These are phyloP conservation scores for Morella rubra DNA, from an alignment of 306 rosid species.

Conservation along the genomic window DNA sequence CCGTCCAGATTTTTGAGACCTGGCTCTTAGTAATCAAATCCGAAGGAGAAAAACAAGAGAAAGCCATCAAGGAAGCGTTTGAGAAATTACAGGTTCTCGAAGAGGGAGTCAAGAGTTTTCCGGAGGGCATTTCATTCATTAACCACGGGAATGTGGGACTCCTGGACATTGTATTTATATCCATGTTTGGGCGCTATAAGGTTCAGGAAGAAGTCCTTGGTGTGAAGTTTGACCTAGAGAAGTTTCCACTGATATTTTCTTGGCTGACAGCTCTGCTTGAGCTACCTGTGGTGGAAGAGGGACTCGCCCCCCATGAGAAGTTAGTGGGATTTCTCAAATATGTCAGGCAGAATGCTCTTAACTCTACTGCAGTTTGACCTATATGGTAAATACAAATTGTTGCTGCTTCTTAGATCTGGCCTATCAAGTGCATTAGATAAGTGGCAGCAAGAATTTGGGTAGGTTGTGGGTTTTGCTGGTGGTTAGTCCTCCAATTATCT, in stretches of 20 bases:
- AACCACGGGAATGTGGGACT: slow-evolving; percentile 21
- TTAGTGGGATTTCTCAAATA: slow-evolving; percentile 11
- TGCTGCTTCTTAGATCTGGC: background rate
- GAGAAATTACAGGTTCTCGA: slow-evolving; percentile 24
- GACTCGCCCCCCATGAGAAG: slow-evolving; percentile 29
- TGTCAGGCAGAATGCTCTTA: slow-evolving; percentile 14
- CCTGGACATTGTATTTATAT: slow-evolving; percentile 21
- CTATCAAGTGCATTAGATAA: background rate
- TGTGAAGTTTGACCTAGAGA: slow-evolving; percentile 20
- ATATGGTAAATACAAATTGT: background rate
- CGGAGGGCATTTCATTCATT: slow-evolving; percentile 2
- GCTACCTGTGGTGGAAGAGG: slow-evolving; percentile 20
- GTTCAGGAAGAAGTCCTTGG: slow-evolving; percentile 37
- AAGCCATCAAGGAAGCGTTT: slow-evolving; percentile 16
- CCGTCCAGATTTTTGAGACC: slow-evolving; percentile 26
- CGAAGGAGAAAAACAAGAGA: slow-evolving; percentile 31
- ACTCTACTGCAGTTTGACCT: background rate
- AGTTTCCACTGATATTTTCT: slow-evolving; percentile 21
- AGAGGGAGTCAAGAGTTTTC: slow-evolving; percentile 27
- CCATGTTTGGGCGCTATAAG: slow-evolving; percentile 20
- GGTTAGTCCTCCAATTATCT: background rate
- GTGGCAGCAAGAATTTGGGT: background rate
- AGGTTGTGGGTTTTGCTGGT: background rate
- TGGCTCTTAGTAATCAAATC: background rate
- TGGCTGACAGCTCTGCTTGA: slow-evolving; percentile 19